A percentile compares a stretch with the other conserved stretches of the same genome.
These are phyloP conservation scores for Planoprotostelium fungivorum DNA, from an alignment of 78 protist genomes.

Conservation along the genomic window DNA sequence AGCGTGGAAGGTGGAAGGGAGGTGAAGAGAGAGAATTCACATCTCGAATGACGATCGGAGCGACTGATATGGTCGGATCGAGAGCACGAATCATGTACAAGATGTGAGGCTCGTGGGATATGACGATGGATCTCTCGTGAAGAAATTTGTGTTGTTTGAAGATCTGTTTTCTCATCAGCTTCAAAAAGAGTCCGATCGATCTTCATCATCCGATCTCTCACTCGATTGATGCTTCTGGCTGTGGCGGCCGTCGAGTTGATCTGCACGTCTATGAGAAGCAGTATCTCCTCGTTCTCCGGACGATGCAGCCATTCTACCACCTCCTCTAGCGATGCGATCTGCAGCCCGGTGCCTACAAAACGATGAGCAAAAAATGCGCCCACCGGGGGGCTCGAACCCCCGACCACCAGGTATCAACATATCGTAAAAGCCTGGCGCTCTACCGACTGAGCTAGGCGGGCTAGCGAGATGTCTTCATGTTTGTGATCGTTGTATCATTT, in stretches of 20 bases:
- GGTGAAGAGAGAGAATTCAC: background rate
- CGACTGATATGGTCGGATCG: background rate
- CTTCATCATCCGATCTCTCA: background rate
- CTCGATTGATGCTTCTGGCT: background rate
- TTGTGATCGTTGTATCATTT: background rate
- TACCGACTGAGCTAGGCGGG: constrained; percentile 2
- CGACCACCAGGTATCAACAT: background rate
- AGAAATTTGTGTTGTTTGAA: background rate
- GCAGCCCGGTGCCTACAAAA: too few species aligned
- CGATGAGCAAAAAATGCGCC: too few species aligned
- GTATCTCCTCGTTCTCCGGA: background rate
- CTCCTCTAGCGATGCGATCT: background rate
- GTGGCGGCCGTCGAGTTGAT: background rate
- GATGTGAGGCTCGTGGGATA: background rate
- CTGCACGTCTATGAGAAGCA: background rate
- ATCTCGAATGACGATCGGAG: background rate
- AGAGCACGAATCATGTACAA: background rate
- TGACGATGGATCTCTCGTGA: background rate
- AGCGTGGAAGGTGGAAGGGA: background rate
- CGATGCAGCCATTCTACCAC: background rate
- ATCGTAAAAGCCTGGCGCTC: background rate
- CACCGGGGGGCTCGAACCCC: constrained; percentile 3
- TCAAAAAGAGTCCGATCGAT: background rate
- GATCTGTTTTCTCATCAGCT: too few species aligned
- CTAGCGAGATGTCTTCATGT: background rate